These are phyloP conservation scores for Cruciata laevipes DNA, from an alignment of 257 asterid species.

Conservation along the genomic window DNA sequence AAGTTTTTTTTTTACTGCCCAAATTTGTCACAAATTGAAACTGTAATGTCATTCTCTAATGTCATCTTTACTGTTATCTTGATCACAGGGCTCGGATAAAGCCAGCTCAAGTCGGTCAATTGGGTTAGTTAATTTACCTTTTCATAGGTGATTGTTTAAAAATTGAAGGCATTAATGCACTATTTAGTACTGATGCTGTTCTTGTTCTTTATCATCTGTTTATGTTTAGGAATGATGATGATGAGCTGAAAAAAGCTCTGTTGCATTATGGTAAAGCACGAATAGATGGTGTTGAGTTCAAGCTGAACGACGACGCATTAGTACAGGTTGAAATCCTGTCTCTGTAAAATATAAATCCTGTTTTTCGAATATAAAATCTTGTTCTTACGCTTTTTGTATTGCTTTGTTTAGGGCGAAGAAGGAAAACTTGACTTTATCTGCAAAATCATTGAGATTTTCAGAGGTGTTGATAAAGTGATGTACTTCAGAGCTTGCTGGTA, in stretches of 20 bases:
- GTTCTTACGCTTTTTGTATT: background rate
- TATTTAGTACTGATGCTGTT: background rate
- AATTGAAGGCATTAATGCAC: too few species aligned
- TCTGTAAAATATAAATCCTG: too few species aligned
- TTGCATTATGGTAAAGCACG: slow-evolving; percentile 40
- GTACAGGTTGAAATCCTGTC: slow-evolving; percentile 36
- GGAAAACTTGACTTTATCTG: slow-evolving; percentile 44
- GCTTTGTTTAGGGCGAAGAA: slow-evolving; percentile 36
- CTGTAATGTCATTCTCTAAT: background rate
- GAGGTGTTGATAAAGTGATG: slow-evolving; percentile 38
- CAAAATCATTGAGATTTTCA: slow-evolving; percentile 61
- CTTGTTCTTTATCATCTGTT: background rate
- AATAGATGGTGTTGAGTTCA: slow-evolving; percentile 44
- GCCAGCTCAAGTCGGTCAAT: background rate
- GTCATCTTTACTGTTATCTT: background rate
- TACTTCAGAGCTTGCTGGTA: slow-evolving; percentile 68
- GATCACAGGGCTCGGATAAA: slow-evolving; percentile 4
- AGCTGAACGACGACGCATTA: slow-evolving; percentile 53
- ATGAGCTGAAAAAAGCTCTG: slow-evolving; percentile 38
- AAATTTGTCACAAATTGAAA: background rate
- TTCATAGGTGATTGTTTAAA: too few species aligned
- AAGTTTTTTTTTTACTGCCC: background rate
- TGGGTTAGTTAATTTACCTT: slow-evolving; percentile 6
- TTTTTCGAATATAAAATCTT: background rate
- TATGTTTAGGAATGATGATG: slow-evolving; percentile 37